A percentile compares a stretch with the other conserved stretches of the same genome.
phyloP scores from a whole-genome alignment of 78 protist genomes.

The Dictyostelium firmibasis region DNA sequence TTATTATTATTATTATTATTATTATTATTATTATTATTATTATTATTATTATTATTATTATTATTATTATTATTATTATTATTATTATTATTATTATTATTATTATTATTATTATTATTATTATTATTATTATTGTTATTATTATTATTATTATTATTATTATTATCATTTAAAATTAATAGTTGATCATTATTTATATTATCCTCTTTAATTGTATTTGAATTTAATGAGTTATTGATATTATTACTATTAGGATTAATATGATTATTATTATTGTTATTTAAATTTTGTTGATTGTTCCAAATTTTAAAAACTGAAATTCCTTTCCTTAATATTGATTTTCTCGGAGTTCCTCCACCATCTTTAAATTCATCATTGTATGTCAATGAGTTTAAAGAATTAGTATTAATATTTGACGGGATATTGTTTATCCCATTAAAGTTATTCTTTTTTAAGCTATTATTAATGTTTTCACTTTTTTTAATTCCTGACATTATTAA shows the following conservation, averaged over 20 bases:
- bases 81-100: neutral
- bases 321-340: neutral
- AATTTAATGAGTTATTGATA: no score
- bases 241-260: no score
- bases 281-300: neutral
- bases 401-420: neutral
- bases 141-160: neutral
- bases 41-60: neutral
- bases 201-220: neutral
- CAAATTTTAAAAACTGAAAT: neutral
- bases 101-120: neutral
- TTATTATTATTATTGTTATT: neutral
- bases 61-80: neutral
- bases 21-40: neutral
- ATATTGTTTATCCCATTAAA: neutral
- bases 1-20: neutral
- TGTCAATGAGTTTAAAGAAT: neutral
- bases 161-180: neutral
- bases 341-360: neutral
- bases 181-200: neutral
- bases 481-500: neutral
- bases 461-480: neutral
- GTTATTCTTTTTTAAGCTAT: no score
- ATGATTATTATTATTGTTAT: no score
- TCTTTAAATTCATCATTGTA: neutral